phyloP scores from a whole-genome alignment of 2,329 filamentous ascomycete genomes.

The Sphaerulina musiva region DNA sequence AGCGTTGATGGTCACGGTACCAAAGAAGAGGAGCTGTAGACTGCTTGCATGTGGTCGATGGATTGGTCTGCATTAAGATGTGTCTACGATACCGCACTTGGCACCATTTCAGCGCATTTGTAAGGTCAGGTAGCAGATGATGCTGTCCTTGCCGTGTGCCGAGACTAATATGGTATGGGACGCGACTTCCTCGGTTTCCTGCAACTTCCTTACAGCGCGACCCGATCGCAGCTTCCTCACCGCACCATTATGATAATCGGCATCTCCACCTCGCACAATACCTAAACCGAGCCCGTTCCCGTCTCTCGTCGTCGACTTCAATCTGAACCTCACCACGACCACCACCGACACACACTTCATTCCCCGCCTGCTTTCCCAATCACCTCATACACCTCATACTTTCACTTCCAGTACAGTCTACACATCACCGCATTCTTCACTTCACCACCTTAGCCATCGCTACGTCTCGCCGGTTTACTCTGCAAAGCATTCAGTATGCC shows the following conservation, averaged over 20 bases:
- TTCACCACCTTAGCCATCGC: background rate
- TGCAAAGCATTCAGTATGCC: slow-evolving; percentile 38
- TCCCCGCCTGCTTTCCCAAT: background rate
- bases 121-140: too few species aligned
- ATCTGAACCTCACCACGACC: background rate
- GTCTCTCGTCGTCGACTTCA: background rate
- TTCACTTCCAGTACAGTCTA: background rate
- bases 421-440: background rate
- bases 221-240: too few species aligned
- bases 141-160: too few species aligned
- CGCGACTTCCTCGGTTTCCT: too few species aligned
- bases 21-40: slow-evolving; percentile 26
- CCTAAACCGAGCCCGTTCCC: too few species aligned
- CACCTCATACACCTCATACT: background rate
- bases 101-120: too few species aligned
- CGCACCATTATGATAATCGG: background rate
- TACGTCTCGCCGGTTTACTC: background rate
- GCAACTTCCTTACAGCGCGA: too few species aligned
- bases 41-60: too few species aligned
- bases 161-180: too few species aligned
- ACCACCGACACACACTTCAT: background rate
- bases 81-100: too few species aligned
- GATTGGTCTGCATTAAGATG: too few species aligned
- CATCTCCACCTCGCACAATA: background rate
- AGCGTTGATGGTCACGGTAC: slow-evolving; percentile 28